These are phyloP conservation scores for Talaromyces atroroseus DNA, from an alignment of 2,329 filamentous ascomycete species.

Conservation along the genomic window DNA sequence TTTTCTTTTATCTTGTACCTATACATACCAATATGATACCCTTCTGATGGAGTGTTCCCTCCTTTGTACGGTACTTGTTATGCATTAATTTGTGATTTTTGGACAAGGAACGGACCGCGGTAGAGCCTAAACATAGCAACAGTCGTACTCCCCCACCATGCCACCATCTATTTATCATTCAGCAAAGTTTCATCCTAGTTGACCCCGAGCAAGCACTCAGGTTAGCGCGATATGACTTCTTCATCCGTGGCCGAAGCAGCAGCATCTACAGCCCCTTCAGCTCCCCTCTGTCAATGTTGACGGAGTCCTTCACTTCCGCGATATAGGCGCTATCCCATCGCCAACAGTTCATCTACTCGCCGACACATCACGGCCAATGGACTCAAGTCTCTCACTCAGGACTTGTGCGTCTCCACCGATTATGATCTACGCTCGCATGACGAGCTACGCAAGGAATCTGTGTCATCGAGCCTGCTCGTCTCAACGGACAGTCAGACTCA, in stretches of 20 bases:
- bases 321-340: slow-evolving; percentile 55
- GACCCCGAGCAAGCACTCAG: background rate
- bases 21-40: slow-evolving; percentile 16
- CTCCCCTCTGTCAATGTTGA: slow-evolving; percentile 31
- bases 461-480: slow-evolving; percentile 20
- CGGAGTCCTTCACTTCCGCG: slow-evolving; percentile 63
- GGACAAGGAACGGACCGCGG: background rate
- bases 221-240: background rate
- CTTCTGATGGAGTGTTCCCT: slow-evolving; percentile 6
- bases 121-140: background rate
- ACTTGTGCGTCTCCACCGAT: slow-evolving; percentile 57
- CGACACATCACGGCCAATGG: slow-evolving; percentile 50
- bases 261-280: background rate
- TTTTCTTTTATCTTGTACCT: no score
- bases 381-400: slow-evolving; percentile 43
- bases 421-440: slow-evolving; percentile 62
- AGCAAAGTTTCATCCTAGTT: background rate
- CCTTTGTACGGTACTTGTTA: background rate
- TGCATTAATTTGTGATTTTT: background rate
- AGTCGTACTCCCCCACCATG: background rate
- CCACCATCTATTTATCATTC: background rate
- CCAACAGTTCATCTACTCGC: slow-evolving; percentile 13
- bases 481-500: slow-evolving; percentile 29
- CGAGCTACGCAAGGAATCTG: slow-evolving; percentile 38
- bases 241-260: background rate